phyloP scores from a whole-genome alignment of 2,329 filamentous ascomycete genomes.

The Bipolaris oryzae region DNA sequence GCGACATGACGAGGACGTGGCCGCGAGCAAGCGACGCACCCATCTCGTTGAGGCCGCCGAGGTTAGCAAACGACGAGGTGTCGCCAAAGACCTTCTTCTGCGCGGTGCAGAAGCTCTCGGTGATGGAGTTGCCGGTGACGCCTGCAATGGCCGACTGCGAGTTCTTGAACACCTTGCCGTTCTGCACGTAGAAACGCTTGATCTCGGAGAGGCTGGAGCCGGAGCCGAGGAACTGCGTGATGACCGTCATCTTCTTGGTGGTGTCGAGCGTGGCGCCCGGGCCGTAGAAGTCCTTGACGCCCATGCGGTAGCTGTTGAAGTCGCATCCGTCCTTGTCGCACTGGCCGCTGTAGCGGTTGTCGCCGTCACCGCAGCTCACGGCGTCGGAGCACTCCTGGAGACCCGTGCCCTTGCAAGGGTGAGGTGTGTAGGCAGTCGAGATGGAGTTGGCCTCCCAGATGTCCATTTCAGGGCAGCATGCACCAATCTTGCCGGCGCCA shows the following conservation, averaged over 20 bases:
- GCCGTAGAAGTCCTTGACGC: constrained; percentile 68
- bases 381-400: constrained; percentile 60
- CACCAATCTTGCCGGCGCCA: constrained; percentile 60
- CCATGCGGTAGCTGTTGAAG: constrained; percentile 66
- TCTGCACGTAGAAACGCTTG: constrained; percentile 58
- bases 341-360: constrained; percentile 63
- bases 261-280: constrained; percentile 56
- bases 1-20: constrained; percentile 69
- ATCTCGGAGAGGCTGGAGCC: constrained; percentile 54
- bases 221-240: constrained; percentile 58
- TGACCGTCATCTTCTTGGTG: constrained; percentile 54
- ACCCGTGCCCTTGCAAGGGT: constrained; percentile 62
- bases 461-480: constrained; percentile 73
- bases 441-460: constrained; percentile 73
- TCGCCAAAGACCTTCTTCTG: constrained; percentile 64
- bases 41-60: constrained; percentile 64
- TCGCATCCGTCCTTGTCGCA: constrained; percentile 75
- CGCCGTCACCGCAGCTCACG: constrained; percentile 46
- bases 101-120: constrained; percentile 61
- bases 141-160: constrained; percentile 52
- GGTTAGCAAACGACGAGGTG: constrained; percentile 57
- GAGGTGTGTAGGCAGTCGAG: constrained; percentile 68
- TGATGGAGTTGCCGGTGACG: constrained; percentile 61
- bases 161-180: constrained; percentile 57
- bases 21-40: constrained; percentile 60